These are phyloP conservation scores for Castanea crenata DNA, from an alignment of 306 rosid species.

Conservation along the genomic window DNA sequence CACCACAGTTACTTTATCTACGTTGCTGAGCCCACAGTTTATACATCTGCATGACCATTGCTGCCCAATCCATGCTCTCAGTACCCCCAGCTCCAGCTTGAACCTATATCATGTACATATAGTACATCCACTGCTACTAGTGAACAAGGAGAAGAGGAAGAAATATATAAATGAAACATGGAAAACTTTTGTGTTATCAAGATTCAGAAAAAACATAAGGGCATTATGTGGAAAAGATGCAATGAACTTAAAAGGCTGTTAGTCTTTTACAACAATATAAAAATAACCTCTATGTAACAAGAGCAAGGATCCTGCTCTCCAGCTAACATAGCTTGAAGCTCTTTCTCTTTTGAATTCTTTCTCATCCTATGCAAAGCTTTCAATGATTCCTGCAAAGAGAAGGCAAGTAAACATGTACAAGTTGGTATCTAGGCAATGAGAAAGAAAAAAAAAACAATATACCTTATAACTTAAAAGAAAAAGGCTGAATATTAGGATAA, in stretches of 20 bases:
- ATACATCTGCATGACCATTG: slow-evolving; percentile 97
- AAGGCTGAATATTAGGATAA: neutral
- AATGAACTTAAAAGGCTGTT: neutral
- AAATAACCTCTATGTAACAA: slow-evolving; percentile 86
- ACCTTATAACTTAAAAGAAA: slow-evolving; percentile 17
- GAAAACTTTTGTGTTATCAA: slow-evolving; percentile 1
- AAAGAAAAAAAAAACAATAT: neutral
- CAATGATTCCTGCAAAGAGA: slow-evolving; percentile 68
- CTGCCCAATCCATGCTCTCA: slow-evolving; percentile 99
- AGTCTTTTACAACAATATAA: slow-evolving; percentile 2
- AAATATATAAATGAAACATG: neutral
- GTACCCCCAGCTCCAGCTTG: slow-evolving; percentile 99
- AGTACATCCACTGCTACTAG: slow-evolving; percentile 5
- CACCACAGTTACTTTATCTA: slow-evolving; percentile 68
- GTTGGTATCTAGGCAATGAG: slow-evolving; percentile 7
- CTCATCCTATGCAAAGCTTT: slow-evolving; percentile 71
- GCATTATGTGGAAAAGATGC: slow-evolving; percentile 3
- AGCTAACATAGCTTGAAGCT: slow-evolving; percentile 84
- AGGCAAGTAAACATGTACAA: slow-evolving; percentile 28
- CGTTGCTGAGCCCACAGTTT: slow-evolving; percentile 73
- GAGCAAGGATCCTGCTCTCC: slow-evolving; percentile 86
- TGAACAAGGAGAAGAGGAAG: neutral
- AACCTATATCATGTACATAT: slow-evolving; percentile 46
- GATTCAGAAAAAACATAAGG: neutral
- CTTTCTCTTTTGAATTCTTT: slow-evolving; percentile 74